These are phyloP conservation scores for Solanum sejunctum DNA, from an alignment of 257 asterid species.

Conservation along the genomic window DNA sequence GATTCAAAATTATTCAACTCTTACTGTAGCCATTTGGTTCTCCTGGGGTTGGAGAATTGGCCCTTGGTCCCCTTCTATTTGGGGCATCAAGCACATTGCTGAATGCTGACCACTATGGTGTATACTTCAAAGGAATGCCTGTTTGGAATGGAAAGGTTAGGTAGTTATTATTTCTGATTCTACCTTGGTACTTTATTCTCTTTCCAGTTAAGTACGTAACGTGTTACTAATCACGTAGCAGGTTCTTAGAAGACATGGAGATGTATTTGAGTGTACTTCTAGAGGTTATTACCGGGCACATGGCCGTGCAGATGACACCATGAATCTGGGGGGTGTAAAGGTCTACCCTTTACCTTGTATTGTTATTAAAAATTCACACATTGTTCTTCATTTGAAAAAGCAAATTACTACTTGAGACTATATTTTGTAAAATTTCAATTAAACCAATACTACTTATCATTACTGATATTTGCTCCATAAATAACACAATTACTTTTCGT, in stretches of 20 bases:
- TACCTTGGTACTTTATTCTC: background rate
- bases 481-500: background rate
- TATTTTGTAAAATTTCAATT: background rate
- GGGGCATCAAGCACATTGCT: constrained; percentile 81
- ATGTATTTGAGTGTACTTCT: constrained; percentile 75
- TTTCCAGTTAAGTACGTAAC: background rate
- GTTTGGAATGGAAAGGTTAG: constrained; percentile 78
- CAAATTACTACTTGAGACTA: background rate
- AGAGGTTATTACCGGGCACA: constrained; percentile 85
- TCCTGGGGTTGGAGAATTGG: constrained; percentile 81
- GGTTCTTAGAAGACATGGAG: constrained; percentile 96
- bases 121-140: constrained; percentile 92
- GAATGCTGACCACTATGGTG: constrained; percentile 74
- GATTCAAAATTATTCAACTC: background rate
- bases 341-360: constrained; percentile 17
- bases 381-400: background rate
- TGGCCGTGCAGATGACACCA: constrained; percentile 98
- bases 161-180: background rate
- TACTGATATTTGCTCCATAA: background rate
- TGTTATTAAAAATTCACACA: background rate
- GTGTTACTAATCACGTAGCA: constrained; percentile 4
- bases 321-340: constrained; percentile 99
- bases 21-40: constrained; percentile 41
- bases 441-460: background rate
- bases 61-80: constrained; percentile 78